Percentiles rank a stretch among this genome's conserved stretches.
Evolutionary conservation across 495 filamentous ascomycete species (phyloP).

Genomic region (Parachaetomium inaequale): DNA sequence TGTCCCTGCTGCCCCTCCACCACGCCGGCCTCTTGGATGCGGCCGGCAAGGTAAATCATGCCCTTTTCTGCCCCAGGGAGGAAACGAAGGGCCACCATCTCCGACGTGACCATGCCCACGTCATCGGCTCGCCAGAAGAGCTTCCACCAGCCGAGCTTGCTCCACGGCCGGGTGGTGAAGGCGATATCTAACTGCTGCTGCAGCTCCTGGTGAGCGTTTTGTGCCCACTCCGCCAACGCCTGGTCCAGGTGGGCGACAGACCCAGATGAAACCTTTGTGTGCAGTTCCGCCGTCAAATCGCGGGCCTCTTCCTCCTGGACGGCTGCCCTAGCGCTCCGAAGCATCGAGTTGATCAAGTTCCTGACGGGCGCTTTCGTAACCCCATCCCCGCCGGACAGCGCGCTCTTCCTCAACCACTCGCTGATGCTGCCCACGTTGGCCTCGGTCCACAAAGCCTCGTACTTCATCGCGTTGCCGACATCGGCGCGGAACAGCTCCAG

Average conservation of each 20-base stretch:
- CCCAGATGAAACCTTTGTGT: conserved; percentile 37
- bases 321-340: conserved; percentile 54
- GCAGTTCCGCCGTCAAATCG: conserved; percentile 29
- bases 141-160: conserved; percentile 84
- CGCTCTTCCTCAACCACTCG: conserved; percentile 62
- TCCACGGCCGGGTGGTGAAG: conserved; percentile 68
- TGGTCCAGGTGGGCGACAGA: conserved; percentile 51
- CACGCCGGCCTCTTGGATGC: conserved; percentile 60
- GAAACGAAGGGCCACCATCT: conserved; percentile 71
- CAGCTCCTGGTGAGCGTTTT: conserved; percentile 76
- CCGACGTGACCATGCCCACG: conserved; percentile 72
- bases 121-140: conserved; percentile 93
- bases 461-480: conserved; percentile 62
- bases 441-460: conserved; percentile 69
- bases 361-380: conserved; percentile 59
- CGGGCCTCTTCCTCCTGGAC: conserved; percentile 50
- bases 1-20: conserved; percentile 11
- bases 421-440: conserved; percentile 62
- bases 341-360: conserved; percentile 62
- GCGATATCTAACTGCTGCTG: conserved; percentile 70
- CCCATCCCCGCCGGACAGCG: conserved; percentile 36
- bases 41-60: conserved; percentile 75
- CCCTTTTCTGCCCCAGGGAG: conserved; percentile 69
- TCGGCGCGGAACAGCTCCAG: conserved; percentile 63
- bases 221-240: conserved; percentile 67